Evolutionary conservation across 768 basidiomycete species (phyloP).

Genomic region (Cubamyces sp.): DNA sequence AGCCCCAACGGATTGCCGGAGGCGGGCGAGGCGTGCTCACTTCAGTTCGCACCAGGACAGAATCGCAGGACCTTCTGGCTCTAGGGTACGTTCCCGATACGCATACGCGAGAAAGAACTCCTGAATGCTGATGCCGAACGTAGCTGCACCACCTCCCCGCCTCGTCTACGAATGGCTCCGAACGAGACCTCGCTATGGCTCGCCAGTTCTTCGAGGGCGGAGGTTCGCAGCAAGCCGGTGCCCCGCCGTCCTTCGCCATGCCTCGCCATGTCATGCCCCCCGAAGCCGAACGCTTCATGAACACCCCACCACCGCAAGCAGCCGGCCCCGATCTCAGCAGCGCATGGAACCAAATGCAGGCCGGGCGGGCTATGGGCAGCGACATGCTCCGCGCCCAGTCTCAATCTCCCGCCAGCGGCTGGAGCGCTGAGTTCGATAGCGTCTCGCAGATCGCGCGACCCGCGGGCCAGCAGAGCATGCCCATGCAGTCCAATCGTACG

Average conservation of each 20-base stretch:
- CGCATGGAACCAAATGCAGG: slow-evolving; percentile 26
- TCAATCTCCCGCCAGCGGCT: slow-evolving; percentile 31
- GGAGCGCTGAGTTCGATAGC: slow-evolving; percentile 60
- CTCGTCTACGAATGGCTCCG: slow-evolving; percentile 53
- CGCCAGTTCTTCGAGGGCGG: slow-evolving; percentile 75
- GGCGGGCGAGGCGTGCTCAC: neutral
- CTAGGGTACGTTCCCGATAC: slow-evolving; percentile 50
- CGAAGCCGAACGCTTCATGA: slow-evolving; percentile 35
- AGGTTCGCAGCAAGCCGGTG: slow-evolving; percentile 37
- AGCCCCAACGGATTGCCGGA: neutral
- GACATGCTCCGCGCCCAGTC: slow-evolving; percentile 39
- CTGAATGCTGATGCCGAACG: neutral
- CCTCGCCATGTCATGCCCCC: slow-evolving; percentile 38
- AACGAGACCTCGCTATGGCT: slow-evolving; percentile 74
- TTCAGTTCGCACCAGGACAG: slow-evolving; percentile 58
- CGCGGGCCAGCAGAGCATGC: slow-evolving; percentile 37
- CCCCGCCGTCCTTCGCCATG: slow-evolving; percentile 41
- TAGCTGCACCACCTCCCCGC: slow-evolving; percentile 81
- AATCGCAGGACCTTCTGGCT: slow-evolving; percentile 71
- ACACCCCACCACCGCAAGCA: slow-evolving; percentile 29
- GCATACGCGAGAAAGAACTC: too few relatives aligned
- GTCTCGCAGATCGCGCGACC: slow-evolving; percentile 30
- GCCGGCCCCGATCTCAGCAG: slow-evolving; percentile 42
- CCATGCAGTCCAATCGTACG: slow-evolving; percentile 46
- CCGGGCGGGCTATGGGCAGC: neutral